These are phyloP conservation scores for Raffaelea deltoideospora DNA, from an alignment of 2,329 filamentous ascomycete genomes.

Conservation along the genomic window DNA sequence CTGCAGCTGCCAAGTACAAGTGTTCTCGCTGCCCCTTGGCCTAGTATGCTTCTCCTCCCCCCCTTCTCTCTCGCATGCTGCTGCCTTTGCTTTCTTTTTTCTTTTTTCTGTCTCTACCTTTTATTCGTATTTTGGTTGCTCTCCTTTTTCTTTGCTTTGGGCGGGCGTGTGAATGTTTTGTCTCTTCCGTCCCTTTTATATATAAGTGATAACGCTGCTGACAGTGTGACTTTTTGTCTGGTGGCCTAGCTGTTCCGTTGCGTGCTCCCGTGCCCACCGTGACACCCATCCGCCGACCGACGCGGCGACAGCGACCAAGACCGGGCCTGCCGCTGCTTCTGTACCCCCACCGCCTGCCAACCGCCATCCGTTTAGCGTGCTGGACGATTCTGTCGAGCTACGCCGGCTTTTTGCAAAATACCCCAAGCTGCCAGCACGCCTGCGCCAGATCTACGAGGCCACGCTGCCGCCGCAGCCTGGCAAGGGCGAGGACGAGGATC, in stretches of 20 bases:
- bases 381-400: conserved; percentile 35
- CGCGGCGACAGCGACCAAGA: conserved; percentile 4
- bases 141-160: too few relatives aligned
- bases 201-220: too few relatives aligned
- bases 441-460: conserved; percentile 32
- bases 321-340: not conserved
- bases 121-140: too few relatives aligned
- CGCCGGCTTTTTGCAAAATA: conserved; percentile 35
- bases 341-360: conserved; percentile 1
- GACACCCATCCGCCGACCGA: conserved; percentile 15
- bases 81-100: not conserved
- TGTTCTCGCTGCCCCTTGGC: conserved; percentile 42
- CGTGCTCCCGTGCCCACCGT: conserved; percentile 27
- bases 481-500: not conserved
- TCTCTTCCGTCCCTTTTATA: too few relatives aligned
- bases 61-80: not conserved
- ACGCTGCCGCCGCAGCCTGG: conserved; percentile 27
- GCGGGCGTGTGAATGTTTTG: too few relatives aligned
- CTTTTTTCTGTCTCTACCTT: too few relatives aligned
- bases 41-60: conserved; percentile 28
- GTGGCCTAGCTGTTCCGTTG: conserved; percentile 37
- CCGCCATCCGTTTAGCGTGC: conserved; percentile 33
- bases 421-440: conserved; percentile 29
- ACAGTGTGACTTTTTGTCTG: too few relatives aligned
- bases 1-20: conserved; percentile 42